Evolutionary conservation across 345 rosid genomes (phyloP).

Genomic region (Brassica carinata): DNA sequence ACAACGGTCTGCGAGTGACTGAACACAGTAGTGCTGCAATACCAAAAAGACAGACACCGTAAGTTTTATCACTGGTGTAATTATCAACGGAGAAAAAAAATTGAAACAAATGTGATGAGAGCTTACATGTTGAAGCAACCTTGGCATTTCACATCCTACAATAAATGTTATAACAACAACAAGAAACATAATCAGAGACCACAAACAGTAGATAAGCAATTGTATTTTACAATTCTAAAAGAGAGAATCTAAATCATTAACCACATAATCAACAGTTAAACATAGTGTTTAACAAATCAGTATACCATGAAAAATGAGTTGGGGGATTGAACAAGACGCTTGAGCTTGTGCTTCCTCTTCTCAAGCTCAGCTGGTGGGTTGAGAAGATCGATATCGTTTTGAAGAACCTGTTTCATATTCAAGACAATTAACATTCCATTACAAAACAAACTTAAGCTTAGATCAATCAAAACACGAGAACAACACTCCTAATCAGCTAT

Average conservation of each 20-base stretch:
- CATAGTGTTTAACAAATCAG: neutral
- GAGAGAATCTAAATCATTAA: no score
- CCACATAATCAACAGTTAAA: no score
- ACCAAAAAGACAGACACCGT: neutral
- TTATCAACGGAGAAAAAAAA: neutral
- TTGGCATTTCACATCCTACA: conserved; percentile 78
- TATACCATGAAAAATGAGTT: conserved; percentile 75
- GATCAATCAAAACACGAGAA: neutral
- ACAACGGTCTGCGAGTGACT: conserved; percentile 84
- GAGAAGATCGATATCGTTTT: conserved; percentile 70
- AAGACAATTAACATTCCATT: neutral
- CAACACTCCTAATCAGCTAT: neutral
- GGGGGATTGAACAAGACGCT: conserved; percentile 75
- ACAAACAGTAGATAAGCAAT: neutral
- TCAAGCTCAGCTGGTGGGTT: conserved; percentile 78
- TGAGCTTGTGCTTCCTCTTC: conserved; percentile 86
- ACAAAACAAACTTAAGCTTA: neutral
- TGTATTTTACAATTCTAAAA: neutral
- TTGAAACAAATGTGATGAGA: neutral
- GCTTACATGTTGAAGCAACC: conserved; percentile 80
- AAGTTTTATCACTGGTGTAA: neutral
- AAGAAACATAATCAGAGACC: neutral
- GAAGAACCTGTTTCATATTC: conserved; percentile 52
- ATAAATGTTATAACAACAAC: neutral
- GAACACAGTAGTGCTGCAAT: conserved; percentile 67